Evolutionary conservation across 2,329 filamentous ascomycete genomes (phyloP).

Genomic region (Nemania sp.): DNA sequence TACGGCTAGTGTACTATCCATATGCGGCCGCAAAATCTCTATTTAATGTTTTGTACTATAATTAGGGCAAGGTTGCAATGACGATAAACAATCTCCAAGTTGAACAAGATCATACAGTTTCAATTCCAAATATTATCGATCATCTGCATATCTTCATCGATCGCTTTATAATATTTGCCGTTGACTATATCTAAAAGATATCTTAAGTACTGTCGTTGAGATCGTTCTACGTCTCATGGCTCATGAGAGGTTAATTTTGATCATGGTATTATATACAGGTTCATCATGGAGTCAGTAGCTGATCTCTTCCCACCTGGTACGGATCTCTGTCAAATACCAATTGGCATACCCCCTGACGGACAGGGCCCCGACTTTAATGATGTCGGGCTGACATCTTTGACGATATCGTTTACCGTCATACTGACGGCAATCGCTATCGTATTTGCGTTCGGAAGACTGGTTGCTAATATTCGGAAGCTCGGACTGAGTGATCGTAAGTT

Average conservation of each 20-base stretch:
- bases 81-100: neutral
- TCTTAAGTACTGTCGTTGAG: neutral
- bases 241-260: neutral
- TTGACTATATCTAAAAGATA: neutral
- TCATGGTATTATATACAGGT: neutral
- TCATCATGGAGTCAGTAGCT: neutral
- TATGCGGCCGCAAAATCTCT: neutral
- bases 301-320: neutral
- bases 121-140: neutral
- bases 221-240: neutral
- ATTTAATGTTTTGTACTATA: neutral
- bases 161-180: neutral
- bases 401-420: neutral
- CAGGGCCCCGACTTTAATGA: neutral
- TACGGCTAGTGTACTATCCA: neutral
- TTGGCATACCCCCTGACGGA: neutral
- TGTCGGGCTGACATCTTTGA: neutral
- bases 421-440: neutral
- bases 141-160: neutral
- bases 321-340: slow-evolving; percentile 1
- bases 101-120: neutral
- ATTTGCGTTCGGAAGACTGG: neutral
- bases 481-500: neutral
- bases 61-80: neutral
- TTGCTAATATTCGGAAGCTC: neutral